Percentiles rank a stretch among this genome's conserved stretches.
Evolutionary conservation across 495 filamentous ascomycete species (phyloP).

Genomic region (Trichocladium uniseriatum): DNA sequence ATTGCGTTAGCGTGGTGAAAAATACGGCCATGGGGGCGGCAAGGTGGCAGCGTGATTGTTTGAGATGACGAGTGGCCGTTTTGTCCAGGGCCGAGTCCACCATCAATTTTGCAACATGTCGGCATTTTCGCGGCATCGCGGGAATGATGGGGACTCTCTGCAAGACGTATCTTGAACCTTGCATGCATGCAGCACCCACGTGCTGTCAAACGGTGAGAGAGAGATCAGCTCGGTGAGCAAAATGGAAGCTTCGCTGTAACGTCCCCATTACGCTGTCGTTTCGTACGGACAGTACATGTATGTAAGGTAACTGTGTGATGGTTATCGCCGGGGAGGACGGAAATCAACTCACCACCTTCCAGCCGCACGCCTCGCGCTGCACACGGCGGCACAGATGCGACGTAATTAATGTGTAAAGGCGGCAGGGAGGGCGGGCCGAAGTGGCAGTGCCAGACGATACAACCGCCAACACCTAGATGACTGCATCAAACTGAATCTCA

Average conservation of each 20-base stretch:
- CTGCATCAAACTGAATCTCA: not conserved
- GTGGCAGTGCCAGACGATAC: constrained; percentile 3
- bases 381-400: constrained; percentile 1
- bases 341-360: not conserved
- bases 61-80: not conserved
- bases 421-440: not conserved
- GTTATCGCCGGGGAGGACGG: not conserved
- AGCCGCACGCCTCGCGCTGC: not conserved
- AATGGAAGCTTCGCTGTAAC: too few species aligned
- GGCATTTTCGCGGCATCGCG: not conserved
- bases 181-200: too few species aligned
- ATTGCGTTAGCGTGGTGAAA: not conserved
- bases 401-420: not conserved
- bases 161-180: too few species aligned
- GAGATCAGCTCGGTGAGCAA: too few species aligned
- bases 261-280: too few species aligned
- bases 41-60: not conserved
- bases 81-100: not conserved
- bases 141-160: not conserved
- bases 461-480: too few species aligned
- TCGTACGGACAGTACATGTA: too few species aligned
- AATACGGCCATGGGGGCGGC: not conserved
- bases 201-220: too few species aligned
- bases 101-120: not conserved
- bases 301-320: too few species aligned